A percentile compares a stretch with the other conserved stretches of the same genome.
Evolutionary conservation across 257 asterid species (phyloP).

Genomic region (Solanum okadae): DNA sequence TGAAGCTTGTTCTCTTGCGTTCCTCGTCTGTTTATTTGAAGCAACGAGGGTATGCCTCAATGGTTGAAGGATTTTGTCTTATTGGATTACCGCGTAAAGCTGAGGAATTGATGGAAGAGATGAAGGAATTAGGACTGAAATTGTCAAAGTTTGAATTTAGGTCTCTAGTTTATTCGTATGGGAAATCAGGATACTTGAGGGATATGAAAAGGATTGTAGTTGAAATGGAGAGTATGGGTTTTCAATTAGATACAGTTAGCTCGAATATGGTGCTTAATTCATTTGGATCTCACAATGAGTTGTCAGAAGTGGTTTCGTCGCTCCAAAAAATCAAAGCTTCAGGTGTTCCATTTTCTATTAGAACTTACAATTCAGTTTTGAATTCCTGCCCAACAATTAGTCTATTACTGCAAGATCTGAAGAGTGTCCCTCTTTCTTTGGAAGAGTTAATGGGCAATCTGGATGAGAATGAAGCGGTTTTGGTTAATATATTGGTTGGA

Average conservation of each 20-base stretch:
- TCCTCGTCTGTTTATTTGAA: slow-evolving; percentile 52
- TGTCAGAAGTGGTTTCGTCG: slow-evolving; percentile 49
- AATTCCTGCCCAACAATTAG: slow-evolving; percentile 54
- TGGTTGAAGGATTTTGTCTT: slow-evolving; percentile 49
- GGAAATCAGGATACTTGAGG: slow-evolving; percentile 50
- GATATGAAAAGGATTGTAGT: slow-evolving; percentile 58
- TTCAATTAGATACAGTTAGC: slow-evolving; percentile 60
- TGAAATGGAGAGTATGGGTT: slow-evolving; percentile 49
- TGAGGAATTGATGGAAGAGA: slow-evolving; percentile 49
- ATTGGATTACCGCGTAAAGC: slow-evolving; percentile 57
- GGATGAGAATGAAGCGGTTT: slow-evolving; percentile 31
- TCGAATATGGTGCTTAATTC: slow-evolving; percentile 78
- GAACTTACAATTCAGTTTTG: slow-evolving; percentile 70
- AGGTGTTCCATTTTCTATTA: slow-evolving; percentile 29
- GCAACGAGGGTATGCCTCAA: slow-evolving; percentile 56
- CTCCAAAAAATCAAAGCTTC: slow-evolving; percentile 48
- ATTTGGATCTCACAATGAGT: slow-evolving; percentile 49
- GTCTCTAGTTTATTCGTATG: slow-evolving; percentile 63
- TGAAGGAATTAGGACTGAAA: slow-evolving; percentile 47
- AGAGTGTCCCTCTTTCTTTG: slow-evolving; percentile 40
- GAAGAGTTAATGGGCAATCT: slow-evolving; percentile 36
- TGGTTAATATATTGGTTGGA: slow-evolving; percentile 46
- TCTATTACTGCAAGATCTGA: slow-evolving; percentile 37
- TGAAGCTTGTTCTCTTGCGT: slow-evolving; percentile 26
- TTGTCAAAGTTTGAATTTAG: slow-evolving; percentile 48